phyloP scores from a whole-genome alignment of 108 stramenopile species.

The Nannochloropsis gaditana region DNA sequence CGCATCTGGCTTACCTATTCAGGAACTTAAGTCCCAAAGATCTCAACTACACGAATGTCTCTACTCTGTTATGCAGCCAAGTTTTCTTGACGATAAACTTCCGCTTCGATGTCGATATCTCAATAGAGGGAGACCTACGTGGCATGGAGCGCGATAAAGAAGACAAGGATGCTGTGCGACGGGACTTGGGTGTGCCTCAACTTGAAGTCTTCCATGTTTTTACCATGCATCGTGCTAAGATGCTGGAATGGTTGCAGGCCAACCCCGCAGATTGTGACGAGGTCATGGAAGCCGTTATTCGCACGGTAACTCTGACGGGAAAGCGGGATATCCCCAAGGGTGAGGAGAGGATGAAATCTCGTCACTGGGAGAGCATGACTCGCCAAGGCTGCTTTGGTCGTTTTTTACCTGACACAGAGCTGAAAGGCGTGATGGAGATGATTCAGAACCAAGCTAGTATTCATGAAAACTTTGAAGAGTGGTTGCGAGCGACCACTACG shows the following conservation, averaged over 20 bases:
- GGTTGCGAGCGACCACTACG: conserved; percentile 93
- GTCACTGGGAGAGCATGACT: conserved; percentile 81
- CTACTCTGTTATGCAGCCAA: conserved; percentile 82
- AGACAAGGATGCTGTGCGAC: conserved; percentile 13
- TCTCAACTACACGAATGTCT: conserved; percentile 79
- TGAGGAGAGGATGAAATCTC: conserved; percentile 58
- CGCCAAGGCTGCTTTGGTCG: conserved; percentile 84
- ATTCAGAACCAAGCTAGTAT: conserved; percentile 63
- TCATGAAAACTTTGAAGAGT: conserved; percentile 81
- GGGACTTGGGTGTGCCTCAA: conserved; percentile 65
- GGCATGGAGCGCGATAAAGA: conserved; percentile 36
- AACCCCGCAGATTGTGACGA: conserved; percentile 74
- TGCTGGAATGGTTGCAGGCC: conserved; percentile 79
- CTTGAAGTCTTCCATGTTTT: conserved; percentile 90
- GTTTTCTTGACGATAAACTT: conserved; percentile 95
- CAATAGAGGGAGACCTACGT: conserved; percentile 50
- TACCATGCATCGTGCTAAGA: conserved; percentile 73
- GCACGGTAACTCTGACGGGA: conserved; percentile 89
- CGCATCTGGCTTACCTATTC: conserved; percentile 93
- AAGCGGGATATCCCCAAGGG: conserved; percentile 59
- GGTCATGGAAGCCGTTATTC: conserved; percentile 88
- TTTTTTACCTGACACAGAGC: conserved; percentile 78
- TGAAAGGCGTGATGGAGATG: conserved; percentile 67
- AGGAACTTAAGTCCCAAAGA: conserved; percentile 86
- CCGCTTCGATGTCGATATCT: conserved; percentile 87